Conservation (phyloP, 208 protist species). For the Trypanosoma scelopori region DNA sequence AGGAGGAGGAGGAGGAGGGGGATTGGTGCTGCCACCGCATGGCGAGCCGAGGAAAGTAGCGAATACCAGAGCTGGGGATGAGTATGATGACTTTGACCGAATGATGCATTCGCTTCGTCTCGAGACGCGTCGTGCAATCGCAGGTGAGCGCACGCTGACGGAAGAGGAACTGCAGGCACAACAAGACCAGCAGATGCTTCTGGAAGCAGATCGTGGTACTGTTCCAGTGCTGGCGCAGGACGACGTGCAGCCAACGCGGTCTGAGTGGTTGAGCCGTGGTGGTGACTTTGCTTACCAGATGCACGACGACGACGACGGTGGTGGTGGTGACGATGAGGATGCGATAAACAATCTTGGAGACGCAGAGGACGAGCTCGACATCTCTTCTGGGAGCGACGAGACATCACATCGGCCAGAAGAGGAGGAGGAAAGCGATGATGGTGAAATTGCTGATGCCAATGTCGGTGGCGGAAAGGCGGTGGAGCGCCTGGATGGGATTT, state of each 20-base stretch:
- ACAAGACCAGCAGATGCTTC: constrained; percentile 35
- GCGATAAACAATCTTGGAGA: background rate
- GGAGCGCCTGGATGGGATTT: constrained; percentile 11
- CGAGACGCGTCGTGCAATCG: constrained; percentile 66
- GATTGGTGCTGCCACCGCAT: background rate
- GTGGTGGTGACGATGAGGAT: constrained; percentile 5
- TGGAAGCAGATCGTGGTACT: constrained; percentile 57
- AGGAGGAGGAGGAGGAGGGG: background rate
- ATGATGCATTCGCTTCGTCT: constrained; percentile 63
- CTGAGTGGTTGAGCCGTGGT: constrained; percentile 75
- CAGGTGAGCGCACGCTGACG: constrained; percentile 57
- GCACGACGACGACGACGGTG: constrained; percentile 32
- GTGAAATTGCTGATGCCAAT: constrained; percentile 34
- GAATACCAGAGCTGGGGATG: constrained; percentile 6
- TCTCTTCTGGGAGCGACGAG: constrained; percentile 25
- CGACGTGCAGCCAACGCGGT: constrained; percentile 50
- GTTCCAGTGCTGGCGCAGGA: constrained; percentile 50
- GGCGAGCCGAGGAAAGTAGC: too few species aligned
- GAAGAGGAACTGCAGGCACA: constrained; percentile 52
- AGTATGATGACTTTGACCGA: constrained; percentile 70
- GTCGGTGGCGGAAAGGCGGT: constrained; percentile 12
- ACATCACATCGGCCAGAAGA: background rate
- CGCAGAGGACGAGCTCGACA: constrained; percentile 29
- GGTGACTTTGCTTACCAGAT: constrained; percentile 75
- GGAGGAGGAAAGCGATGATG: constrained; percentile 7